Evolutionary conservation across 2,329 filamentous ascomycete genomes (phyloP), one percentile per base, ranked within the genome.

Genomic region (Juglanconis juglandina): DNA sequence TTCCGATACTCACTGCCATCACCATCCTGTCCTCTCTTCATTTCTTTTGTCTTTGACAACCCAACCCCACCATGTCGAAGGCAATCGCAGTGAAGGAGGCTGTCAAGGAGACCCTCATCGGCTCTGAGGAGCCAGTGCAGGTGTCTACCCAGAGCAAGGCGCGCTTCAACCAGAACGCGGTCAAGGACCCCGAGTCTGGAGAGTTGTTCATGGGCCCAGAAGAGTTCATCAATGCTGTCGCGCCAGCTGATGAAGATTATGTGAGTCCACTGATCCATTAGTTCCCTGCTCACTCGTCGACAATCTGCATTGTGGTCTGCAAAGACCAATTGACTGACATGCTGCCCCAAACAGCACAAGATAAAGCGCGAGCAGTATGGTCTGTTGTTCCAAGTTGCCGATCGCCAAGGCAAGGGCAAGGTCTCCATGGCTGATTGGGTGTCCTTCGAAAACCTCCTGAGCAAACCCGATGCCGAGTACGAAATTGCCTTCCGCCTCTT

Each of bases 401-500:
- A 99, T 76, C 87, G 91, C 68, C 86, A 85, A 66, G 84, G 81
- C 66, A 80, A 80, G 49, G 93, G 93, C 65, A 87, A 84, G 68
- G 81, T 99, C 67, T 90, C 79, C 68, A 79, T 98, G 58, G 81
- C 87, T 62, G 95, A 99, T 78, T 99, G 94, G 92, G 87, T 85
- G 51, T 89, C 90, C 65, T 99, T 98, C 76, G 91, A 97, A 78
- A 96, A 96, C 79, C 85, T 99, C 65, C 87, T 99, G 61, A 83
- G 84, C 67, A 98, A 97, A 78, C 90, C 95, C 64, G 95, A 98
- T 72, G 95, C 95, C 74, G 95, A 99, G 79, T 99, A 99, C 78
- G 93, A 98, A 76, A 96, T 99, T 69, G 94, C 95, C 14, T 99
- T 98, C 79, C 91, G 95, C 69, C 84, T 99, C 58, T 99, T 99